Conservation (phyloP, 2,329 filamentous ascomycete species). For the Fusarium duplospermum region DNA sequence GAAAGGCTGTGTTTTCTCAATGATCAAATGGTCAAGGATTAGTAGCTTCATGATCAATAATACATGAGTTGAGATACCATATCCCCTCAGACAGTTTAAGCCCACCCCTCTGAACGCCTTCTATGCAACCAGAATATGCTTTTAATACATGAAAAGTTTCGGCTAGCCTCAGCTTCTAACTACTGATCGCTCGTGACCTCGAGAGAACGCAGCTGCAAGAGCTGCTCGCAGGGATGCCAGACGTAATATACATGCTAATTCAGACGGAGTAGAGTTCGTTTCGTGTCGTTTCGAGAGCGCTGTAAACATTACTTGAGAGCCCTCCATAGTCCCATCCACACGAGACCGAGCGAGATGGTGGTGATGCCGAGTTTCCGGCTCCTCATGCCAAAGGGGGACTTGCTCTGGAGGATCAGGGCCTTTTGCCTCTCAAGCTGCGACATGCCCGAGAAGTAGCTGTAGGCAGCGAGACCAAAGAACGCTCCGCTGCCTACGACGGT, state of each 20-base stretch:
- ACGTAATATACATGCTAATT: background rate
- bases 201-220: background rate
- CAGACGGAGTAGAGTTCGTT: conserved; percentile 22
- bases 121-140: background rate
- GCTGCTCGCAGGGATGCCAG: background rate
- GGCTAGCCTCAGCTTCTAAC: background rate
- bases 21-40: background rate
- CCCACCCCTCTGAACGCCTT: conserved; percentile 6
- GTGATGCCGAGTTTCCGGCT: conserved; percentile 76
- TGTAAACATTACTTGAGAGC: conserved; percentile 58
- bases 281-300: background rate
- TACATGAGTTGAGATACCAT: background rate
- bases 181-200: background rate
- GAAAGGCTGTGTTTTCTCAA: background rate
- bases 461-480: conserved; percentile 79
- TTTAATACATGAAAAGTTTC: background rate
- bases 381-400: conserved; percentile 77
- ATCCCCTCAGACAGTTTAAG: background rate
- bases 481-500: conserved; percentile 72
- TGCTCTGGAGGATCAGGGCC: conserved; percentile 74
- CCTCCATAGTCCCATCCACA: conserved; percentile 78
- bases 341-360: conserved; percentile 73
- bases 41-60: background rate
- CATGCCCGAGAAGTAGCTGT: conserved; percentile 82
- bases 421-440: conserved; percentile 76